These are phyloP conservation scores for Neofusicoccum kwambonambiense DNA, from an alignment of 2,329 filamentous ascomycete species.

Conservation along the genomic window DNA sequence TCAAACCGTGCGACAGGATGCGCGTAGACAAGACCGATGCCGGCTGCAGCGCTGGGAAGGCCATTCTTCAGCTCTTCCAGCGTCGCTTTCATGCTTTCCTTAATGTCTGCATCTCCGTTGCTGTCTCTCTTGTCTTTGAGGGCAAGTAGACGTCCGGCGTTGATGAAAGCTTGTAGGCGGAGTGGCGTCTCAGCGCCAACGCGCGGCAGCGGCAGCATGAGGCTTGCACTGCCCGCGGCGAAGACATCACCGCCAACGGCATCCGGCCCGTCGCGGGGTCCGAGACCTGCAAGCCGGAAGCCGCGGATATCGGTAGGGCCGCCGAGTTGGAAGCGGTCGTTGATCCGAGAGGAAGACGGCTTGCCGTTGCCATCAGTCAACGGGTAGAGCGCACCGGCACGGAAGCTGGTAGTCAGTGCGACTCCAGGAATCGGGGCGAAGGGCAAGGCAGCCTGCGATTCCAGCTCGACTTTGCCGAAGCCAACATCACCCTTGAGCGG, in stretches of 20 bases:
- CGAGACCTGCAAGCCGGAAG: slow-evolving; percentile 85
- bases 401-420: slow-evolving; percentile 77
- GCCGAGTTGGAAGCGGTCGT: slow-evolving; percentile 92
- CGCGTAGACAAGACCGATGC: slow-evolving; percentile 88
- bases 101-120: slow-evolving; percentile 49
- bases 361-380: slow-evolving; percentile 62
- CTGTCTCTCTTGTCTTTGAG: slow-evolving; percentile 50
- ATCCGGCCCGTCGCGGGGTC: slow-evolving; percentile 81
- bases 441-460: slow-evolving; percentile 73
- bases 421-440: slow-evolving; percentile 70
- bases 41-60: slow-evolving; percentile 80
- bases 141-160: slow-evolving; percentile 80
- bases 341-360: slow-evolving; percentile 72
- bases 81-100: slow-evolving; percentile 59
- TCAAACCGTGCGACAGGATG: slow-evolving; percentile 93
- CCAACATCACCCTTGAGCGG: slow-evolving; percentile 82
- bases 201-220: slow-evolving; percentile 81
- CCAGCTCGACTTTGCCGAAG: slow-evolving; percentile 91
- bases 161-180: slow-evolving; percentile 85
- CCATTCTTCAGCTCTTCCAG: slow-evolving; percentile 70
- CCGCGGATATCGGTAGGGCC: slow-evolving; percentile 93
- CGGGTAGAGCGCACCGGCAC: slow-evolving; percentile 81
- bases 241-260: slow-evolving; percentile 90
- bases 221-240: slow-evolving; percentile 81
- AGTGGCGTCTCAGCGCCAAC: slow-evolving; percentile 80